A percentile compares a stretch with the other conserved stretches of the same genome.
These are phyloP conservation scores for Rhizophora apiculata DNA, from an alignment of 345 rosid genomes.

Conservation along the genomic window DNA sequence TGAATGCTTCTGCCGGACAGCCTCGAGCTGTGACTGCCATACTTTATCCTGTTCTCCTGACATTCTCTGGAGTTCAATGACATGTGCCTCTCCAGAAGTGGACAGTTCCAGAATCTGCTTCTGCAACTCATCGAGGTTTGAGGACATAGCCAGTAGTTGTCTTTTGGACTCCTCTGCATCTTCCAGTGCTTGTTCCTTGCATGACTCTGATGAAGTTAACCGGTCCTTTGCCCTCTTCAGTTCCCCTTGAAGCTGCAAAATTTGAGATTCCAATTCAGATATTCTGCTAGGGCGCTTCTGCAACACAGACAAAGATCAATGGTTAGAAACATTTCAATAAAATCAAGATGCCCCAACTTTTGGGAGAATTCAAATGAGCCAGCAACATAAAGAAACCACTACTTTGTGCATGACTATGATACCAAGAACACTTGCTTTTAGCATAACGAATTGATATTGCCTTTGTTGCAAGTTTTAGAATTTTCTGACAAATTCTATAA, in stretches of 20 bases:
- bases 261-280: conserved; percentile 60
- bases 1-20: conserved; percentile 67
- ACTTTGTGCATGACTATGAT: no score
- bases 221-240: conserved; percentile 74
- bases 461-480: no score
- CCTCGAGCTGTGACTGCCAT: conserved; percentile 88
- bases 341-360: neutral
- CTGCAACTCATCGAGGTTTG: conserved; percentile 55
- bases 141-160: conserved; percentile 43
- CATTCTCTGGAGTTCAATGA: conserved; percentile 63
- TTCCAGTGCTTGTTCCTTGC: conserved; percentile 58
- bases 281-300: conserved; percentile 57
- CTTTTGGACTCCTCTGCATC: conserved; percentile 77
- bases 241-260: conserved; percentile 75
- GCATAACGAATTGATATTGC: no score
- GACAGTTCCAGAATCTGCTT: conserved; percentile 67
- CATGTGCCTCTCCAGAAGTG: conserved; percentile 61
- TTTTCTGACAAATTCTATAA: no score
- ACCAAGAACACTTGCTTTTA: no score
- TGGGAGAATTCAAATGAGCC: neutral
- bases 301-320: conserved; percentile 13
- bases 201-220: conserved; percentile 58
- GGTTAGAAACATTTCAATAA: neutral
- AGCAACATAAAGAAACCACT: no score
- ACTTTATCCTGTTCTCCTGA: conserved; percentile 78